phyloP scores from a whole-genome alignment of 306 rosid species.

The Dicorynia guianensis region DNA sequence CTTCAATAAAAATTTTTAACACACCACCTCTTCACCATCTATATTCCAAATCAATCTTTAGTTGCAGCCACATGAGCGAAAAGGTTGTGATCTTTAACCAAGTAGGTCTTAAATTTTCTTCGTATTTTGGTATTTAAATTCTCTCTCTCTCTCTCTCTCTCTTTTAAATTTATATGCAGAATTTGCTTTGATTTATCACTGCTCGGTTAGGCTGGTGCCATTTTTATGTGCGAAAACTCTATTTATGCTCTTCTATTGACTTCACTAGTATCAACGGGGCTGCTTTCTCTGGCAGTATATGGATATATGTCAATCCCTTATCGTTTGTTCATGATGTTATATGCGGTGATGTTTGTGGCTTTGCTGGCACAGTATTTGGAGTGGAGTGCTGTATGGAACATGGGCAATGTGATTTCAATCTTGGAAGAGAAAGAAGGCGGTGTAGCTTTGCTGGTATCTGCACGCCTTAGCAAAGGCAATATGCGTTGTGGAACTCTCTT shows the following conservation, averaged over 20 bases:
- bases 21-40: too few relatives aligned
- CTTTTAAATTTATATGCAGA: too few relatives aligned
- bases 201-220: too few relatives aligned
- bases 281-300: not conserved
- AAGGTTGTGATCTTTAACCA: too few relatives aligned
- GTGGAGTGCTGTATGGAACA: not conserved
- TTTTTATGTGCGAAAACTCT: too few relatives aligned
- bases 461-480: not conserved
- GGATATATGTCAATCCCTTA: not conserved
- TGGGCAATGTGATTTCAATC: not conserved
- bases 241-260: not conserved
- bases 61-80: too few relatives aligned
- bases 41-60: too few relatives aligned
- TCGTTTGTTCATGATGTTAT: not conserved
- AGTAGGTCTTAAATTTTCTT: too few relatives aligned
- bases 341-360: not conserved
- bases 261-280: not conserved
- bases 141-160: too few relatives aligned
- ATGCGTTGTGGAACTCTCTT: not conserved
- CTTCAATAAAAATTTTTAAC: too few relatives aligned
- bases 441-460: not conserved
- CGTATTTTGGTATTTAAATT: too few relatives aligned
- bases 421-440: not conserved
- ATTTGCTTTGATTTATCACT: too few relatives aligned
- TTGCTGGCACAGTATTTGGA: not conserved